Evolutionary conservation across 2,329 filamentous ascomycete species (phyloP).

Genomic region (Passalora sequoiae): DNA sequence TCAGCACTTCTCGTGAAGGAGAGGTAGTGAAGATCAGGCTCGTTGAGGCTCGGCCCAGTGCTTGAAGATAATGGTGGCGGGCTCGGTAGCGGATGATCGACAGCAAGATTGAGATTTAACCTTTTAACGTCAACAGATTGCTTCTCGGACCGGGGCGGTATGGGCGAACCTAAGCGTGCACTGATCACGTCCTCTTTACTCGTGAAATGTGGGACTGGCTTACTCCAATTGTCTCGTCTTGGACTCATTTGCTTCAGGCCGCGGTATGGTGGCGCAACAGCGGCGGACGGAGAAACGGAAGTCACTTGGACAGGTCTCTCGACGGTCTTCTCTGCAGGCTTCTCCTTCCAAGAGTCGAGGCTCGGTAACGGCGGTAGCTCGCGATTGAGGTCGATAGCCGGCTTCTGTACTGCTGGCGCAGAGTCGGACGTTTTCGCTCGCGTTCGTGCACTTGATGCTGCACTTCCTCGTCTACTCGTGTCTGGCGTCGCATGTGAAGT

Average conservation of each 20-base stretch:
- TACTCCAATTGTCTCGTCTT: constrained; percentile 7
- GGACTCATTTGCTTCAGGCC: constrained; percentile 13
- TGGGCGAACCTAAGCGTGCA: constrained; percentile 22
- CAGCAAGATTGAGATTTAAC: constrained; percentile 2
- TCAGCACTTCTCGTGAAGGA: constrained; percentile 12
- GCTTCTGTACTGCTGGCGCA: constrained; percentile 9
- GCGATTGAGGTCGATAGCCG: constrained; percentile 41
- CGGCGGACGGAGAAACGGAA: background rate
- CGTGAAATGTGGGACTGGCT: constrained; percentile 3
- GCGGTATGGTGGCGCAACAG: constrained; percentile 1
- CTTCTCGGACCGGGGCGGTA: constrained; percentile 18
- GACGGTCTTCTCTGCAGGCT: constrained; percentile 3
- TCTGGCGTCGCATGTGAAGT: constrained; percentile 11
- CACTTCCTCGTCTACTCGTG: constrained; percentile 8
- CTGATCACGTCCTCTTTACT: constrained; percentile 18
- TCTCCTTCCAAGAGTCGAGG: constrained; percentile 37
- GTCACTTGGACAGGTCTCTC: background rate
- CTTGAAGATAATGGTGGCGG: constrained; percentile 10
- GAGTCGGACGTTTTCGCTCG: background rate
- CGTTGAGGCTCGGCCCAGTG: constrained; percentile 10
- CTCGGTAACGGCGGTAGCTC: constrained; percentile 46
- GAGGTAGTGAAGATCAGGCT: constrained; percentile 9
- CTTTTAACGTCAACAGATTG: constrained; percentile 12
- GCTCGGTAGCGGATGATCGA: constrained; percentile 12
- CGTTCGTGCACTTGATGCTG: constrained; percentile 3